phyloP scores from a whole-genome alignment of 345 rosid species.

The Balakata baccata region DNA sequence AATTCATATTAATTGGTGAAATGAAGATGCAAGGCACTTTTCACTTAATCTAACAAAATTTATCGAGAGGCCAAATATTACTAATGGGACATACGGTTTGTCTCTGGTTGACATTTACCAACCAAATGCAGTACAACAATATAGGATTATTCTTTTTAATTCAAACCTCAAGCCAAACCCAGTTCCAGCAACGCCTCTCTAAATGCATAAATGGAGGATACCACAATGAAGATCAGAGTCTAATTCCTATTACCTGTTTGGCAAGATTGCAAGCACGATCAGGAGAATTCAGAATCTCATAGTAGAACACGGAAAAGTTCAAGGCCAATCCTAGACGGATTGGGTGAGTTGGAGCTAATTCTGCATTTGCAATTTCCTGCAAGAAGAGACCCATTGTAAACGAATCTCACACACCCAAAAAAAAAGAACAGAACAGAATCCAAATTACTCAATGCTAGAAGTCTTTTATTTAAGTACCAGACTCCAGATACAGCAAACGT shows the following conservation, averaged over 20 bases:
- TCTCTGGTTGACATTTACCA: neutral
- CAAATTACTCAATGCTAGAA: neutral
- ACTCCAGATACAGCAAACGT: too few species aligned
- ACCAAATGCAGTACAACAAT: neutral
- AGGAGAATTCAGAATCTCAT: constrained; percentile 86
- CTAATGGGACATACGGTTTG: neutral
- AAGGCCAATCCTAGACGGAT: constrained; percentile 87
- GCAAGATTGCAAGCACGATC: constrained; percentile 94
- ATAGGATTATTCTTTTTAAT: neutral
- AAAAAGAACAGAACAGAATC: too few species aligned
- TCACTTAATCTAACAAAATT: too few species aligned
- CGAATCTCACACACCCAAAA: too few species aligned
- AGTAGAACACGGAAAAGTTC: constrained; percentile 87
- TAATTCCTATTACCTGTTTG: constrained; percentile 52
- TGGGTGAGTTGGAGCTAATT: constrained; percentile 85
- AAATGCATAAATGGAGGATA: neutral
- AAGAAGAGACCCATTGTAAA: neutral
- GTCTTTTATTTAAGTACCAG: neutral
- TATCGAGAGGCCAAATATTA: too few species aligned
- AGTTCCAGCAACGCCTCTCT: too few species aligned
- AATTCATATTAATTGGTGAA: too few species aligned
- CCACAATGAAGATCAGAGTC: neutral
- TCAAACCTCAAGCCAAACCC: neutral
- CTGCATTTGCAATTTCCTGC: constrained; percentile 82
- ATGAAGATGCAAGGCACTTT: too few species aligned